Conservation (phyloP, 1,284 basidiomycete genomes). For the Acaromyces ingoldii region DNA sequence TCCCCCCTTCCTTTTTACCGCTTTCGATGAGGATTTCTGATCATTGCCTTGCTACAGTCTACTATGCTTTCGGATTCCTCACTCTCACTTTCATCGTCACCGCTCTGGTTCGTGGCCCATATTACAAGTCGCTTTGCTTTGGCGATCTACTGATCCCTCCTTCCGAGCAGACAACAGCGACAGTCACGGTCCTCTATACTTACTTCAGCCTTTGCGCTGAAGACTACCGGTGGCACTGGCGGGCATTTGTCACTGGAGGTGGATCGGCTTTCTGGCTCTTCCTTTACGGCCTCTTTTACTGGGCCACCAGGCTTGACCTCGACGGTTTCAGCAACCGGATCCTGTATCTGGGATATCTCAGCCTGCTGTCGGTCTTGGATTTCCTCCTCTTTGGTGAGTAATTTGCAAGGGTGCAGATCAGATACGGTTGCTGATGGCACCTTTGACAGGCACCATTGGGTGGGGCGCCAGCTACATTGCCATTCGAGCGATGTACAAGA, state of each 20-base stretch:
- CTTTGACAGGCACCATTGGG: no score
- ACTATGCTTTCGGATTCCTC: conserved; percentile 90
- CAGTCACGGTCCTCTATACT: conserved; percentile 40
- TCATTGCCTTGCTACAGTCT: conserved; percentile 15
- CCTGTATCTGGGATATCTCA: conserved; percentile 86
- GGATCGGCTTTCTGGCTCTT: conserved; percentile 90
- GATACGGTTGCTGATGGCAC: no score
- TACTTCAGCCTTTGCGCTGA: conserved; percentile 90
- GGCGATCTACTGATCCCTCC: neutral
- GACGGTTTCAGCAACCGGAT: conserved; percentile 76
- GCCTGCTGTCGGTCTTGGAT: conserved; percentile 73
- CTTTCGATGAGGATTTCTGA: neutral
- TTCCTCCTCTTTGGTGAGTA: conserved; percentile 88
- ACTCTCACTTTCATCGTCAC: conserved; percentile 82
- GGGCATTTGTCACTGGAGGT: conserved; percentile 87
- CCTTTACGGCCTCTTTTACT: conserved; percentile 75
- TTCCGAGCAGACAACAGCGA: conserved; percentile 30
- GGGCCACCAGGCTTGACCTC: conserved; percentile 76
- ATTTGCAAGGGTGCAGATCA: no score
- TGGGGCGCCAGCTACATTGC: conserved; percentile 14
- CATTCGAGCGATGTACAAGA: conserved; percentile 13
- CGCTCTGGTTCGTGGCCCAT: conserved; percentile 75
- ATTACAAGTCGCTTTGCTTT: conserved; percentile 51
- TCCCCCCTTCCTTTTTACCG: conserved; percentile 5
- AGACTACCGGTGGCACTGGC: conserved; percentile 98